Evolutionary conservation across 306 rosid genomes (phyloP).

Genomic region (Sesbania bispinosa): DNA sequence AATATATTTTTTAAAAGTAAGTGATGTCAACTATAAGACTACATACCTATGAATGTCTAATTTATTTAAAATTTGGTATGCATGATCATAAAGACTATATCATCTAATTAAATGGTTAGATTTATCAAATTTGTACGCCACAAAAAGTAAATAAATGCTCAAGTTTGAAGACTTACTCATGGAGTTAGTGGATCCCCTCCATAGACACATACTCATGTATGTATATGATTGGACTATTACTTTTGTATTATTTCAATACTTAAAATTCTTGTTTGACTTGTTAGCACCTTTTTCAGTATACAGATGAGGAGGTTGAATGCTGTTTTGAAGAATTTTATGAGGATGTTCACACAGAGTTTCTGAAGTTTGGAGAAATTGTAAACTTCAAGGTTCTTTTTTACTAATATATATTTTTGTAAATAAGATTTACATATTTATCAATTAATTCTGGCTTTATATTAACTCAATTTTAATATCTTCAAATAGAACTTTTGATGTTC

Average conservation of each 20-base stretch:
- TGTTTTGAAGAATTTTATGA: slow-evolving; percentile 89
- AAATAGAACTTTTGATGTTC: background rate
- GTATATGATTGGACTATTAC: background rate
- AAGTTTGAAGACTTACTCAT: background rate
- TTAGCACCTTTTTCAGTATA: slow-evolving; percentile 55
- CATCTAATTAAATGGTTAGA: background rate
- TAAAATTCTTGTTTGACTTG: slow-evolving; percentile 33
- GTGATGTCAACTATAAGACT: background rate
- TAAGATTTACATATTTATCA: slow-evolving; percentile 5
- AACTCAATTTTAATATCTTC: background rate
- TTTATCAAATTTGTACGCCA: background rate
- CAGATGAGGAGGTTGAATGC: slow-evolving; percentile 83
- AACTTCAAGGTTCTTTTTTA: slow-evolving; percentile 80
- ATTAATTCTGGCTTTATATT: background rate
- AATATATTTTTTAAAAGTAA: background rate
- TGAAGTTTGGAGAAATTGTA: slow-evolving; percentile 88
- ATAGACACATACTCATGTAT: background rate
- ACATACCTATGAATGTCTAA: background rate
- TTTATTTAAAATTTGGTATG: background rate
- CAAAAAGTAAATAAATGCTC: background rate
- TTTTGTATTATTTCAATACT: slow-evolving; percentile 17
- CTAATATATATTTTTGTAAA: slow-evolving; percentile 4
- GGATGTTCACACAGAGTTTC: slow-evolving; percentile 98
- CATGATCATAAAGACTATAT: background rate
- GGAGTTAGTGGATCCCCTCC: background rate